Conservation (phyloP, 345 rosid species). For the Moricandia moricandioides region DNA sequence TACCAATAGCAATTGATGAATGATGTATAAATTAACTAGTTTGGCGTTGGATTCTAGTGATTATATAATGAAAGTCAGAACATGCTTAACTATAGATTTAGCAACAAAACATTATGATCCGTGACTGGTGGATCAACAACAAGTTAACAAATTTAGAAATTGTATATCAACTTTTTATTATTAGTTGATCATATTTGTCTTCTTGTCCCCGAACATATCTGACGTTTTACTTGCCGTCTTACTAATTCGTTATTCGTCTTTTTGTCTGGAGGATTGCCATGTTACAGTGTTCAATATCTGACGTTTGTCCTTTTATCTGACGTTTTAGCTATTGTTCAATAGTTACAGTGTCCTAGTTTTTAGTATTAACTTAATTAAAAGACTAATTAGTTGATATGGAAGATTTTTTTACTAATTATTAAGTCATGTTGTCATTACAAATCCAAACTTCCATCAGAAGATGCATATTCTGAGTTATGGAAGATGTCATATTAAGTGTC, state of each 20-base stretch:
- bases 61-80: not conserved
- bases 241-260: not conserved
- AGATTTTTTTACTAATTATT: too few species aligned
- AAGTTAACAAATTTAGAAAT: not conserved
- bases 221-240: slow-evolving; percentile 22
- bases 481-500: too few species aligned
- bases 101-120: slow-evolving; percentile 31
- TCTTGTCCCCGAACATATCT: slow-evolving; percentile 28
- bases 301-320: too few species aligned
- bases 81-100: slow-evolving; percentile 10
- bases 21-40: not conserved
- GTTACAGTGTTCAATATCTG: too few species aligned
- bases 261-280: not conserved
- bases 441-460: too few species aligned
- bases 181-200: slow-evolving; percentile 5
- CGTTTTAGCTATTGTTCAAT: too few species aligned
- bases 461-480: too few species aligned
- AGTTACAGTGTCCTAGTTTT: too few species aligned
- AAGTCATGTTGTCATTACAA: too few species aligned
- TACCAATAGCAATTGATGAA: not conserved
- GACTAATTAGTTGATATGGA: too few species aligned
- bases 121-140: slow-evolving; percentile 30
- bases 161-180: not conserved
- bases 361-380: too few species aligned
- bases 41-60: slow-evolving; percentile 20